phyloP scores from a whole-genome alignment of 2,329 filamentous ascomycete genomes.

The Dothideomycetes sp. region DNA sequence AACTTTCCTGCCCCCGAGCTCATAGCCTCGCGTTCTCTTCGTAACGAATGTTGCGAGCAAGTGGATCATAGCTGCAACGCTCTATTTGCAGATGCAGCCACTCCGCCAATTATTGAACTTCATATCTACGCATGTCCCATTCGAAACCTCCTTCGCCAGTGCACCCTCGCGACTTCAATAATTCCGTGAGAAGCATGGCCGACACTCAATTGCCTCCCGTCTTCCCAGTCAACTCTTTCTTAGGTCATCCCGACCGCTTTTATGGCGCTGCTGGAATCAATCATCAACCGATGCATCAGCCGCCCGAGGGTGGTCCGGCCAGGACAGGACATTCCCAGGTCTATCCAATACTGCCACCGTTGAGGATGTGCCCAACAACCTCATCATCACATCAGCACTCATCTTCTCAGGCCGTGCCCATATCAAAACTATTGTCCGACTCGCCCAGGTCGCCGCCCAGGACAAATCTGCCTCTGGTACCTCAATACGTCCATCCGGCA shows the following conservation, averaged over 20 bases:
- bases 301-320: background rate
- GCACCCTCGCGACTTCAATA: constrained; percentile 26
- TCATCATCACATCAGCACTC: constrained; percentile 4
- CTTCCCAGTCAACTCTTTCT: constrained; percentile 29
- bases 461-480: background rate
- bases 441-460: background rate
- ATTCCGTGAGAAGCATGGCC: constrained; percentile 28
- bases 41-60: background rate
- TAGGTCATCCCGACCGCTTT: constrained; percentile 24
- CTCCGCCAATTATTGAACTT: background rate
- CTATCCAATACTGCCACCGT: constrained; percentile 1
- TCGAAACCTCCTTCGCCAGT: constrained; percentile 25
- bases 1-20: background rate
- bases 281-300: background rate
- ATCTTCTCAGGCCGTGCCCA: constrained; percentile 6
- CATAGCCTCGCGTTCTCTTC: no score
- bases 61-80: background rate
- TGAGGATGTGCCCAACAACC: background rate
- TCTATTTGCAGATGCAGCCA: constrained; percentile 6
- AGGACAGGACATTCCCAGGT: background rate
- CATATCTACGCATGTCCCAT: constrained; percentile 16
- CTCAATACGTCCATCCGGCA: background rate
- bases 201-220: constrained; percentile 32
- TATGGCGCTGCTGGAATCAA: background rate
- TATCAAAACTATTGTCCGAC: constrained; percentile 5